Evolutionary conservation across 2,329 filamentous ascomycete species (phyloP).

Genomic region (Xylaria sp.): DNA sequence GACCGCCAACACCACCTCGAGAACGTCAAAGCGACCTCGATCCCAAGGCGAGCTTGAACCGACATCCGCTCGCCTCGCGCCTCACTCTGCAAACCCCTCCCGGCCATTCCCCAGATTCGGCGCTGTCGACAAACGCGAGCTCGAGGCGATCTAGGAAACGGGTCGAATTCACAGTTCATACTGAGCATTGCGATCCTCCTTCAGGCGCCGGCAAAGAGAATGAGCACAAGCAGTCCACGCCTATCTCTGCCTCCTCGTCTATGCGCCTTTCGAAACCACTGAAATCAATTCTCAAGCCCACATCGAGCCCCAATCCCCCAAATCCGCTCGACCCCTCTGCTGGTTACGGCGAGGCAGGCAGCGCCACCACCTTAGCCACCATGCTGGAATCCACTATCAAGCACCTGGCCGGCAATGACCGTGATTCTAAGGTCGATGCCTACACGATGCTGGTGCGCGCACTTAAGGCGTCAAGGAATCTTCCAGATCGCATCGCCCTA

Average conservation of each 20-base stretch:
- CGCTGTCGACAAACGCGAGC: conserved; percentile 49
- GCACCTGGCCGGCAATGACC: conserved; percentile 77
- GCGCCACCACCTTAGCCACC: conserved; percentile 65
- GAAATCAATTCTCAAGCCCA: conserved; percentile 80
- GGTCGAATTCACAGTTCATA: conserved; percentile 62
- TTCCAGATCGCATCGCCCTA: conserved; percentile 76
- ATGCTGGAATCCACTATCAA: conserved; percentile 87
- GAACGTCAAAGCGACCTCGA: conserved; percentile 52
- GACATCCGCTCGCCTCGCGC: conserved; percentile 48
- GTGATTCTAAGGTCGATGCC: conserved; percentile 78
- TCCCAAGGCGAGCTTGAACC: conserved; percentile 45
- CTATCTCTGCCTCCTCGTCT: conserved; percentile 49
- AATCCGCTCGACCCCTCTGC: conserved; percentile 52
- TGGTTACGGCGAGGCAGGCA: conserved; percentile 47
- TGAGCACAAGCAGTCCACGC: conserved; percentile 46
- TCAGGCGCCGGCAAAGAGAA: conserved; percentile 50
- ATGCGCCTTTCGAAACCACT: conserved; percentile 52
- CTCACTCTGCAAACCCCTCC: conserved; percentile 59
- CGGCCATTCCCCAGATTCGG: conserved; percentile 52
- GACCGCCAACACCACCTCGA: conserved; percentile 72
- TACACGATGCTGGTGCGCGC: conserved; percentile 80
- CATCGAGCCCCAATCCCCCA: conserved; percentile 48
- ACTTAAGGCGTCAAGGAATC: conserved; percentile 79
- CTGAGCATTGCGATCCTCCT: conserved; percentile 62
- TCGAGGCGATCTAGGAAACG: conserved; percentile 56